Evolutionary conservation across 1,284 basidiomycete genomes (phyloP).

Genomic region (Pyrrhoderma noxium): DNA sequence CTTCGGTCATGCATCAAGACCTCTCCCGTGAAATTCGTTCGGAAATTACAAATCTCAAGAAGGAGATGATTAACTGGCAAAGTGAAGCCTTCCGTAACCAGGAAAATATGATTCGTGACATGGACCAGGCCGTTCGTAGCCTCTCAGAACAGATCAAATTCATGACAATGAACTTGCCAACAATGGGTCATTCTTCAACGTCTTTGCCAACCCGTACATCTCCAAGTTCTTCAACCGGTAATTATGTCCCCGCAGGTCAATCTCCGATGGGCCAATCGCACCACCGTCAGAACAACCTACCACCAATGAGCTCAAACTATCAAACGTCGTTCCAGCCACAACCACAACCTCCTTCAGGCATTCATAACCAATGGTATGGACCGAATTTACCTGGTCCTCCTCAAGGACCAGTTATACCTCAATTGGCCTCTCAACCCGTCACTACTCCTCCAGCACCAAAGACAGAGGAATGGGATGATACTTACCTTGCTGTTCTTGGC

Average conservation of each 20-base stretch:
- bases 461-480: conserved; percentile 74
- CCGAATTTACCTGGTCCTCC: conserved; percentile 54
- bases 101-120: conserved; percentile 70
- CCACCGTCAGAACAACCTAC: conserved; percentile 16
- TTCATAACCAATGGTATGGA: conserved; percentile 47
- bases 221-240: conserved; percentile 26
- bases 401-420: conserved; percentile 57
- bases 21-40: conserved; percentile 62
- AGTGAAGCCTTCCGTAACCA: conserved; percentile 65
- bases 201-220: conserved; percentile 21
- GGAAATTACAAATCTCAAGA: conserved; percentile 68
- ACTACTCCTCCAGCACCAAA: conserved; percentile 42
- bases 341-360: conserved; percentile 30
- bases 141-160: conserved; percentile 76
- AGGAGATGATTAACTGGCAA: conserved; percentile 71
- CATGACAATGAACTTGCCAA: conserved; percentile 50
- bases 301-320: conserved; percentile 21
- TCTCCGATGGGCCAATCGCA: conserved; percentile 17
- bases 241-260: conserved; percentile 19
- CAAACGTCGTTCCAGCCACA: conserved; percentile 19
- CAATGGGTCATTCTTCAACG: conserved; percentile 27
- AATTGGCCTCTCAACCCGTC: conserved; percentile 38
- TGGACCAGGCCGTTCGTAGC: conserved; percentile 65
- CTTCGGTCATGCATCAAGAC: conserved; percentile 67
- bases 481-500: conserved; percentile 64